Evolutionary conservation across 208 protist genomes (phyloP), one percentile per base, ranked within the genome.

Genomic region (Herpetomonas tarakana): DNA sequence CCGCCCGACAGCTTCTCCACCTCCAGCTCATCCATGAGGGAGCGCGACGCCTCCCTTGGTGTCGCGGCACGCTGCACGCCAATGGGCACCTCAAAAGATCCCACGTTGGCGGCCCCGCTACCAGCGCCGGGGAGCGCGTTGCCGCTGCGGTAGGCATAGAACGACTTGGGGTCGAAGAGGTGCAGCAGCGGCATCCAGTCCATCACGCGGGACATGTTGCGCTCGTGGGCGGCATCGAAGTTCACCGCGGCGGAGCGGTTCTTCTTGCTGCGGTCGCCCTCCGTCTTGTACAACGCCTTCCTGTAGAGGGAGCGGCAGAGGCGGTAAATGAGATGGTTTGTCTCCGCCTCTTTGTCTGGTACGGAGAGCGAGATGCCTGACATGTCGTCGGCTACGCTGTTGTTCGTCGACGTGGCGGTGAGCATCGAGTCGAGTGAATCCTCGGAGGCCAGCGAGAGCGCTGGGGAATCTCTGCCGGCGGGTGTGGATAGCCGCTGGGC

Each of bases 171-270:
- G 50, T 92, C 78, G 46, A 92, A 92, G 46, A 92, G 75, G 58
- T 92, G 86, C 51, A 85, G 66, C 60, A 92, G 74, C n/a, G 86
- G 86, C 66, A 82, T 82, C 82, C 86, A 92, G 53, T 86, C 86
- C 47, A 69, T 51, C n/a, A 83, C 65, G 38, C 74, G 70, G 39
- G 74, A 76, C 86, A 92, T 92, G 66, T 92, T 92, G 56, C 53
- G 70, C 65, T 87, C 83, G 39, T 77, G 74, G 30, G 47, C 63
- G 12, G 46, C 58, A 39, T 86, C 68, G 22, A 73, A 67, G 1
- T 16, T 35, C 14, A 76, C 78, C 2, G 41, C 2, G 14, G 49
- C 41, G 54, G 54, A 55, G 49, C 52, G 56, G 44, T 49, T 46
- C 41, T 68, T 24, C 24, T 21, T 63, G 67, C 61, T 12, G 58